Evolutionary conservation across 306 rosid species (phyloP).

Genomic region (Heteromeles arbutifolia): DNA sequence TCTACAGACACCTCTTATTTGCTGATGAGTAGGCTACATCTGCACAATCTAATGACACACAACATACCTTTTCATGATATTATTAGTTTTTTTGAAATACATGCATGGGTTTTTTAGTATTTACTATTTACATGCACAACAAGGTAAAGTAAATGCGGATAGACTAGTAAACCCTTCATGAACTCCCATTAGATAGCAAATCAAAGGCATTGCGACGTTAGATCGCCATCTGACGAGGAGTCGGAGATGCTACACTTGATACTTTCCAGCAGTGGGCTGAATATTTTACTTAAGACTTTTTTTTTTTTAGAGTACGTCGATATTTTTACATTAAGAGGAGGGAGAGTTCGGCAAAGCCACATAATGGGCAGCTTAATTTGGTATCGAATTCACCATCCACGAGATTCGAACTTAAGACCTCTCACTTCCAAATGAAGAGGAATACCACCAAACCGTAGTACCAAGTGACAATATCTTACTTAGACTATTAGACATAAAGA

Average conservation of each 20-base stretch:
- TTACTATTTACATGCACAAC: background rate
- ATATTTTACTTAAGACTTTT: no score
- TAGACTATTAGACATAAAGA: no score
- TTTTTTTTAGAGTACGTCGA: no score
- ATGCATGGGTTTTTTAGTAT: background rate
- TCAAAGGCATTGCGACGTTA: background rate
- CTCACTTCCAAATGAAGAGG: no score
- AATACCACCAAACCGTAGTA: no score
- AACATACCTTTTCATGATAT: background rate
- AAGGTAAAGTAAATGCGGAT: background rate
- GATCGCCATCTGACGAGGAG: conserved; percentile 45
- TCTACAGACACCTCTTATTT: background rate
- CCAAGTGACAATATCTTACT: no score
- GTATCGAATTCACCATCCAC: no score
- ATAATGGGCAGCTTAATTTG: no score
- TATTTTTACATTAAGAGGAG: no score
- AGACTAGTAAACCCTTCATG: background rate
- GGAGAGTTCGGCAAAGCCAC: no score
- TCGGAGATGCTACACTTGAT: conserved; percentile 17
- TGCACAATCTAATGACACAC: background rate
- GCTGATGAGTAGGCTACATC: background rate
- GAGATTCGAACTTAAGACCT: no score
- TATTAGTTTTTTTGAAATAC: background rate
- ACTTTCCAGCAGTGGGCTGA: no score
- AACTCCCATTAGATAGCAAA: background rate